These are phyloP conservation scores for Lojkania enalia DNA, from an alignment of 2,329 filamentous ascomycete species.

Conservation along the genomic window DNA sequence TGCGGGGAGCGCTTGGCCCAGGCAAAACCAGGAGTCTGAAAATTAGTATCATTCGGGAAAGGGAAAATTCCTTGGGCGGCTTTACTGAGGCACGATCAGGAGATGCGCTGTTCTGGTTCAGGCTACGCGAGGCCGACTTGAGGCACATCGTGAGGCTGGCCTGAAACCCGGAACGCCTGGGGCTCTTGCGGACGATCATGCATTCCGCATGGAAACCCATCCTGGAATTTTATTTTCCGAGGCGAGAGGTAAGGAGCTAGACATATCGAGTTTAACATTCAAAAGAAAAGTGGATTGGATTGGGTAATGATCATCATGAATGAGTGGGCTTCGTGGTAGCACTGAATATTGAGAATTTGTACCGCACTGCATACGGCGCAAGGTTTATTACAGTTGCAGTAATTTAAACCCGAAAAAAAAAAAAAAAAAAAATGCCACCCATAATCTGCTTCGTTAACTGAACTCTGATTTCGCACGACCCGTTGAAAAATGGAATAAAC, in stretches of 20 bases:
- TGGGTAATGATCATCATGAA: too few relatives aligned
- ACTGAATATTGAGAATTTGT: too few relatives aligned
- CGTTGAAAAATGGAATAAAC: not conserved
- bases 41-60: too few relatives aligned
- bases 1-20: too few relatives aligned
- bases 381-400: not conserved
- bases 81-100: too few relatives aligned
- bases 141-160: constrained; percentile 3
- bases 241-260: not conserved
- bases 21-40: constrained; percentile 2
- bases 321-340: too few relatives aligned
- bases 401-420: not conserved
- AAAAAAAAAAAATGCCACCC: too few relatives aligned
- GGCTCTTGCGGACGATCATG: not conserved
- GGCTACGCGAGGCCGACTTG: not conserved
- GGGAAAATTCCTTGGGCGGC: too few relatives aligned
- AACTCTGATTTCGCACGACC: not conserved
- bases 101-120: not conserved
- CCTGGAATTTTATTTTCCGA: not conserved
- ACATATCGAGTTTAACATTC: not conserved
- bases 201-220: too few relatives aligned
- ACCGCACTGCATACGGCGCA: too few relatives aligned
- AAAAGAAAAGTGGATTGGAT: too few relatives aligned
- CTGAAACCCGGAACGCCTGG: constrained; percentile 8
- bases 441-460: too few relatives aligned